Evolutionary conservation across 345 rosid species (phyloP), one percentile per base, ranked within the genome.

Genomic region (Kernera saxatilis): DNA sequence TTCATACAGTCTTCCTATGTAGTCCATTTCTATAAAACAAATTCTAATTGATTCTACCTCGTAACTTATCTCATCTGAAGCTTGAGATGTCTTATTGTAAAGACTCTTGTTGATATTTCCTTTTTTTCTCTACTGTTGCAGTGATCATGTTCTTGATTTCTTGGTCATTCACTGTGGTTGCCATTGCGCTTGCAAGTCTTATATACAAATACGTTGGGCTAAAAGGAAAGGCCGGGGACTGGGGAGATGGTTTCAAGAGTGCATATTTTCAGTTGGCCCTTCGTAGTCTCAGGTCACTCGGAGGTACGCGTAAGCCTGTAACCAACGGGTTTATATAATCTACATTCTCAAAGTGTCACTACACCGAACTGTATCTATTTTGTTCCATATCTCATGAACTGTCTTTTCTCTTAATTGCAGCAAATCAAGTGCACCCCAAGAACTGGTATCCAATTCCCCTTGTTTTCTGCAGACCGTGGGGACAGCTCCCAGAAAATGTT

Each of bases 181-280:
- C 99, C 67, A 88, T 95, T 76, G 97, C 94, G 29, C 97, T 95
- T 59, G 98, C 97, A 77, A 90, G 92, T 79, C 98, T 95, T 72
- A 92, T 95, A 77, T 95, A 92, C 82, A 90, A 95, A 75, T 95
- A 95, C 44, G 99, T 95, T 71, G 84, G 98, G 83, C 53, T 95
- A 49, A 92, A 88, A 83, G 99, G 99, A 71, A 95, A 95, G 81
- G 99, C 97, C 40, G 99, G 98, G 71, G 98, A 95, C 81, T 95
- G 99, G 99, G 99, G 98, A 12, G 99, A 95, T 67, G 99, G 99
- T 78, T 88, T 95, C 84, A 95, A 95, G 86, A 95, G 99, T 83
- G 99, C 99, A 44, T 95, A 95, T 83, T 92, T 95, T 74, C 99
- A 95, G 79, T 80, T 92, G 71, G 99, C 99, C 58, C 99, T 95